phyloP scores from a whole-genome alignment of 371 early-diverging fungal genomes.

The Rhizomucor miehei region DNA sequence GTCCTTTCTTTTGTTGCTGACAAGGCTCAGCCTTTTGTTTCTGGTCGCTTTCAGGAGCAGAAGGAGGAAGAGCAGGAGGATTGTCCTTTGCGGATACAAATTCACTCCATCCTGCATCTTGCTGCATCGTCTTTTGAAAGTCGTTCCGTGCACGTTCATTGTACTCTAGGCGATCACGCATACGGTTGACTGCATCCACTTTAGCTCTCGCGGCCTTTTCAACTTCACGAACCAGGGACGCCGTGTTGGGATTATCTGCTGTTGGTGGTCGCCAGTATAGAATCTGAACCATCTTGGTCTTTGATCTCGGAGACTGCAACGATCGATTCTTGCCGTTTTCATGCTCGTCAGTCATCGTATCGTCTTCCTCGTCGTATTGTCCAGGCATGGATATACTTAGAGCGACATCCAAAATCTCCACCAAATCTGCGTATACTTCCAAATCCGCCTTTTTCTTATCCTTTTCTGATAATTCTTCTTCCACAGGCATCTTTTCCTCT shows the following conservation, averaged over 20 bases:
- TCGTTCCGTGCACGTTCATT: conserved; percentile 33
- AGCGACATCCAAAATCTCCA: conserved; percentile 32
- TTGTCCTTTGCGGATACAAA: conserved; percentile 26
- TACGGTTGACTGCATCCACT: conserved; percentile 41
- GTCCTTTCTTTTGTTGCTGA: conserved; percentile 3
- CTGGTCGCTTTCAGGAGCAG: not conserved
- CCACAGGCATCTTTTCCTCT: conserved; percentile 11
- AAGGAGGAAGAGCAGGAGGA: not conserved
- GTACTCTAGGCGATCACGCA: conserved; percentile 47
- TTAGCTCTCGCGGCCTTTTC: conserved; percentile 30
- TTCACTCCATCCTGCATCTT: conserved; percentile 39
- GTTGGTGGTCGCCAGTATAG: conserved; percentile 54
- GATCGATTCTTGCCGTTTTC: conserved; percentile 8
- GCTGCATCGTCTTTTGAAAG: conserved; percentile 33
- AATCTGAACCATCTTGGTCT: conserved; percentile 52
- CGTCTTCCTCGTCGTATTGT: conserved; percentile 5
- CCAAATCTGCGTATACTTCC: conserved; percentile 25
- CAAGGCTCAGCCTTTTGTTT: not conserved
- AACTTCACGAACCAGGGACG: conserved; percentile 30
- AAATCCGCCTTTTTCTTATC: conserved; percentile 15
- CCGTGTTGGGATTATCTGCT: conserved; percentile 30
- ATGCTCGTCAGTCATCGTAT: conserved; percentile 6
- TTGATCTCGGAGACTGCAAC: conserved; percentile 45
- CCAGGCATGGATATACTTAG: conserved; percentile 48
- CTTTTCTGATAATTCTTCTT: conserved; percentile 8